Evolutionary conservation across 495 filamentous ascomycete genomes (phyloP), one percentile per base, ranked within the genome.

Genomic region (Annulohypoxylon bovei): DNA sequence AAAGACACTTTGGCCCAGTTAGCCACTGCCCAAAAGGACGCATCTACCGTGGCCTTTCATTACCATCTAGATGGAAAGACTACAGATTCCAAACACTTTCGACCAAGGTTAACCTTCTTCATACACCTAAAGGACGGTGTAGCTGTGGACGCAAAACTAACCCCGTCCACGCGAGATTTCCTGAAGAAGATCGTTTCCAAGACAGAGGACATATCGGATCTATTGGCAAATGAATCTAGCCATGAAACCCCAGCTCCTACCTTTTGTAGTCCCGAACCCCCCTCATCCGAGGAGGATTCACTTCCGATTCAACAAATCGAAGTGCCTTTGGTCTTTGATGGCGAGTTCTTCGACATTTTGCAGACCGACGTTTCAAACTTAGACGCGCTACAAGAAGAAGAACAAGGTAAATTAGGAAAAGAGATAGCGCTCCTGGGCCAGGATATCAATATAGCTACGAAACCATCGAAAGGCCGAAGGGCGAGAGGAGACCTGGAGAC

Each of bases 331-430:
- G 82, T 81, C 18, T 88, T 88, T 12, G 91, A 92, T 68, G 78
- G 81, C 20, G 85, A 90, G 60, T 94, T 94, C 76, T 93, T 93
- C 75, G 77, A 82, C 39, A 84, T 87, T 7, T 82, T 94, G 22
- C 83, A 88, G 61, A 80, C 79, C 32, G 88, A 92, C 58, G 82
- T 94, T 22, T 80, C 81, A 16, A 83, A 82, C 39, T 79, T 93
- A 22, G 89, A 89, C 63, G 74, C 73, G 7, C 77, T 93, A 16
- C 89, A 92, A 64, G 78, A 75, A 39, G 70, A 80, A 47, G 89
- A 93, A 71, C 80, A 88, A 63, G 70, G 79, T 35, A 78, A 81
- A 49, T 81, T 93, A 68, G 83, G 81, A 42, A 70, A 72, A 9
- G 78, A 88, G 49, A 88, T 93, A 55, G 68, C 75, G 40, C 66